phyloP scores from a whole-genome alignment of 2,329 filamentous ascomycete genomes.

The Microcera coccophila region DNA sequence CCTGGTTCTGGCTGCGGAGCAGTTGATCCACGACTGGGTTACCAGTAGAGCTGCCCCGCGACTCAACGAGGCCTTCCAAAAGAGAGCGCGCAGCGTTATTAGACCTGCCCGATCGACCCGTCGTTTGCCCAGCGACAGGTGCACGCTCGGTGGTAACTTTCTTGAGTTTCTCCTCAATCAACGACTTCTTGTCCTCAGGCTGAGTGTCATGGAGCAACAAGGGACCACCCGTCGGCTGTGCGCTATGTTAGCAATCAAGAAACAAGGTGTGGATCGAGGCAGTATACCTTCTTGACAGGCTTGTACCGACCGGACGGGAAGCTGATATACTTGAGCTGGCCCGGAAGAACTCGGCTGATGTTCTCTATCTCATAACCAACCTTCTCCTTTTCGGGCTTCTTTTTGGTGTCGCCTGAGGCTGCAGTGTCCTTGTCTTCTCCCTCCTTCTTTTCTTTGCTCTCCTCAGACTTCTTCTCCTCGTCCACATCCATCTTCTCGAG shows the following conservation, averaged over 20 bases:
- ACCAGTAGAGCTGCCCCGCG: constrained; percentile 28
- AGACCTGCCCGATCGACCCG: constrained; percentile 31
- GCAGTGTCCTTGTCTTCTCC: constrained; percentile 57
- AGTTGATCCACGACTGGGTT: constrained; percentile 41
- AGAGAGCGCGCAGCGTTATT: constrained; percentile 31
- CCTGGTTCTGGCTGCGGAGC: constrained; percentile 35
- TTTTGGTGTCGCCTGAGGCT: constrained; percentile 64
- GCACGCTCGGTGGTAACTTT: constrained; percentile 65
- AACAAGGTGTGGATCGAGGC: background rate
- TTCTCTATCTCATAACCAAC: constrained; percentile 94
- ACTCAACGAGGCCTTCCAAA: constrained; percentile 35
- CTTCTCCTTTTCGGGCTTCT: constrained; percentile 94
- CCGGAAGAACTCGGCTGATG: constrained; percentile 90
- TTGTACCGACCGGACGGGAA: constrained; percentile 88
- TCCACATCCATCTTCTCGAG: constrained; percentile 88
- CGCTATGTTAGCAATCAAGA: constrained; percentile 20
- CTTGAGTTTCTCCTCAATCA: constrained; percentile 90
- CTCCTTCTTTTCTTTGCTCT: constrained; percentile 59
- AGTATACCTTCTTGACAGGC: constrained; percentile 77
- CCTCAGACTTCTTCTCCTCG: constrained; percentile 54
- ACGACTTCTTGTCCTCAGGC: constrained; percentile 70
- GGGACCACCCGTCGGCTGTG: constrained; percentile 84
- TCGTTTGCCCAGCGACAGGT: constrained; percentile 47
- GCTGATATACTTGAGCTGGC: constrained; percentile 91
- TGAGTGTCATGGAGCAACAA: constrained; percentile 84